These are phyloP conservation scores for Solanum phureja DNA, from an alignment of 257 asterid genomes.

Conservation along the genomic window DNA sequence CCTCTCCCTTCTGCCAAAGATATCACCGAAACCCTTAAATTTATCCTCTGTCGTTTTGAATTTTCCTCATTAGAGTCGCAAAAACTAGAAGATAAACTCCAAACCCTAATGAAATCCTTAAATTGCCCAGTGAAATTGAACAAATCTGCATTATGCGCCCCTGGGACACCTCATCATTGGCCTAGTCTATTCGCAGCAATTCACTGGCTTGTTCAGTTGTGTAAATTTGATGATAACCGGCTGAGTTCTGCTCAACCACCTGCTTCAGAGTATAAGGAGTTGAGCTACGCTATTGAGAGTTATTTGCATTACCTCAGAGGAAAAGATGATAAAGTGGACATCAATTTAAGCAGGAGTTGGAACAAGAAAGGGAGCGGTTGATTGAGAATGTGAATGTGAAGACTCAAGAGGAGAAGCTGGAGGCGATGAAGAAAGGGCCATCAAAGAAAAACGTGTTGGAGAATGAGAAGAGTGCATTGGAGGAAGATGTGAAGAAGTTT, in stretches of 20 bases:
- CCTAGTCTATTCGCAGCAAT: slow-evolving; percentile 54
- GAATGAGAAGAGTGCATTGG: slow-evolving; percentile 54
- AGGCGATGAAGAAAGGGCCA: slow-evolving; percentile 42
- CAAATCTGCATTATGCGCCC: slow-evolving; percentile 39
- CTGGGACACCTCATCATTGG: slow-evolving; percentile 80
- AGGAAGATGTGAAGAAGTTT: slow-evolving; percentile 65
- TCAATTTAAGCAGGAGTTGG: slow-evolving; percentile 32
- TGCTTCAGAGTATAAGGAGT: slow-evolving; percentile 30
- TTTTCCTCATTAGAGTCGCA: slow-evolving; percentile 10
- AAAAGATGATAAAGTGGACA: slow-evolving; percentile 44
- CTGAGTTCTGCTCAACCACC: slow-evolving; percentile 2
- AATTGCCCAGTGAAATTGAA: slow-evolving; percentile 67
- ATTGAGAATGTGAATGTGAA: slow-evolving; percentile 25
- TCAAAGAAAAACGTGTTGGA: slow-evolving; percentile 52
- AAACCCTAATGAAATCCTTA: slow-evolving; percentile 26
- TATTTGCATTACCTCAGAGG: slow-evolving; percentile 49
- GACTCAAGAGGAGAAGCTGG: slow-evolving; percentile 41
- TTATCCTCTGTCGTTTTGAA: slow-evolving; percentile 48
- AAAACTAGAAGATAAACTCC: slow-evolving; percentile 56
- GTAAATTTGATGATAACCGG: slow-evolving; percentile 33
- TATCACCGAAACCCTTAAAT: slow-evolving; percentile 57
- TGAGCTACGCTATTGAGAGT: slow-evolving; percentile 30
- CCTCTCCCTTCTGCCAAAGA: slow-evolving; percentile 63
- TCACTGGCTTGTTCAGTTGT: slow-evolving; percentile 76
- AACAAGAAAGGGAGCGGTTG: slow-evolving; percentile 37